Evolutionary conservation across 768 basidiomycete genomes (phyloP).

Genomic region (Lentinula raphanica): DNA sequence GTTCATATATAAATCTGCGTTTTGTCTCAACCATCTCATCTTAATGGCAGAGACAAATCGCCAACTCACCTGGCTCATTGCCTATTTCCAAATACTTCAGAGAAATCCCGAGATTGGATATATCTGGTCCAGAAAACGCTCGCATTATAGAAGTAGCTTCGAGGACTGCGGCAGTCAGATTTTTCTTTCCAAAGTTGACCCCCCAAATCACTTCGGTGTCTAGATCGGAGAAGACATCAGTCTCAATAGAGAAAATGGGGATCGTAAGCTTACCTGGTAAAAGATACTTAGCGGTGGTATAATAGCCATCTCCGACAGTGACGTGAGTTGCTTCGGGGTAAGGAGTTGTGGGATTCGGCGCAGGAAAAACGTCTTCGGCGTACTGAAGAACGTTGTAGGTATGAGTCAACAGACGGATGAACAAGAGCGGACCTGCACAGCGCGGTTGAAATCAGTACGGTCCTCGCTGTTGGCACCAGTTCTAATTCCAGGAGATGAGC

Average conservation of each 20-base stretch:
- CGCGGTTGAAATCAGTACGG: slow-evolving; percentile 34
- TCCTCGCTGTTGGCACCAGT: slow-evolving; percentile 33
- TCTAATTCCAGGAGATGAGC: slow-evolving; percentile 33
- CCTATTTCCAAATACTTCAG: slow-evolving; percentile 36
- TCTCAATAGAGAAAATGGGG: neutral
- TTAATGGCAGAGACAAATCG: no score
- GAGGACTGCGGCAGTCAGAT: slow-evolving; percentile 26
- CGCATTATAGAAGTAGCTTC: slow-evolving; percentile 26
- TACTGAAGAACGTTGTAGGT: slow-evolving; percentile 23
- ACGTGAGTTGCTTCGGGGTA: slow-evolving; percentile 43
- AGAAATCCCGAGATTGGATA: slow-evolving; percentile 23
- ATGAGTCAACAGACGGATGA: neutral
- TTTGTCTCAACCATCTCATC: no score
- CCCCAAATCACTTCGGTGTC: slow-evolving; percentile 44
- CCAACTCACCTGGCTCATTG: slow-evolving; percentile 22
- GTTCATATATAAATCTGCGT: slow-evolving; percentile 27
- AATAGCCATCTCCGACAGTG: slow-evolving; percentile 36
- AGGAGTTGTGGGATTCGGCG: slow-evolving; percentile 28
- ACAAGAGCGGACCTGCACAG: slow-evolving; percentile 24
- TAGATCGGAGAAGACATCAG: neutral
- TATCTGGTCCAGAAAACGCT: slow-evolving; percentile 26
- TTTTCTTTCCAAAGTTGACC: slow-evolving; percentile 36
- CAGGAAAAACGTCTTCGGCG: slow-evolving; percentile 32
- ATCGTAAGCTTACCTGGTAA: slow-evolving; percentile 21
- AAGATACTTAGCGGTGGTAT: slow-evolving; percentile 32